A percentile compares a stretch with the other conserved stretches of the same genome.
Evolutionary conservation across 1,284 basidiomycete genomes (phyloP).

Genomic region (Ustilago crameri): DNA sequence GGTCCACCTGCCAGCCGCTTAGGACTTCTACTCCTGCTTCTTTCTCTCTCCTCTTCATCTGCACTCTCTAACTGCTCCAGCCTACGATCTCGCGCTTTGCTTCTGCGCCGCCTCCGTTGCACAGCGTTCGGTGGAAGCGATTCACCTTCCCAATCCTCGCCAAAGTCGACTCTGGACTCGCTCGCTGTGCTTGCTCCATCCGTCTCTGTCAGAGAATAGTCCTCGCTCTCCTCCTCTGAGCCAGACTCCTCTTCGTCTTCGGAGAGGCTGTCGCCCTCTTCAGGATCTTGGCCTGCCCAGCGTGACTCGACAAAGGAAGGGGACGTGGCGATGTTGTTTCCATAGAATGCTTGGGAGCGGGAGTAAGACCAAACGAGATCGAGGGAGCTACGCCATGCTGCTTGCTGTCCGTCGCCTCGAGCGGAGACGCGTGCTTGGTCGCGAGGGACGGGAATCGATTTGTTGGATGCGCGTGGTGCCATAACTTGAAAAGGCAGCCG

Average conservation of each 20-base stretch:
- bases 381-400: conserved; percentile 57
- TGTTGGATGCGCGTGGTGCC: conserved; percentile 30
- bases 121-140: conserved; percentile 49
- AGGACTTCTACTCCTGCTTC: conserved; percentile 53
- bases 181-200: conserved; percentile 33
- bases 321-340: conserved; percentile 66
- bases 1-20: conserved; percentile 32
- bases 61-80: conserved; percentile 36
- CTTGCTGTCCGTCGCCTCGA: conserved; percentile 29
- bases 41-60: conserved; percentile 41
- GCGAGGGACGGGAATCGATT: conserved; percentile 33
- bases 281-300: conserved; percentile 63
- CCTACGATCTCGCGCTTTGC: conserved; percentile 36
- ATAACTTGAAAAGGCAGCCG: conserved; percentile 4
- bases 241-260: conserved; percentile 52
- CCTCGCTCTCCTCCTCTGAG: conserved; percentile 25
- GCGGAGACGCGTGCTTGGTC: conserved; percentile 24
- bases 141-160: conserved; percentile 52
- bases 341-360: conserved; percentile 67
- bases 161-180: conserved; percentile 29
- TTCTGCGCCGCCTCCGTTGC: conserved; percentile 9
- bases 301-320: conserved; percentile 63
- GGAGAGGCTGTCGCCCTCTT: conserved; percentile 53
- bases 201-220: conserved; percentile 34
- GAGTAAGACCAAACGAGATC: conserved; percentile 68